Percentiles rank a stretch among this genome's conserved stretches.
Conservation (phyloP, 805 yeast genomes). For the Barnettozyma pratensis region DNA sequence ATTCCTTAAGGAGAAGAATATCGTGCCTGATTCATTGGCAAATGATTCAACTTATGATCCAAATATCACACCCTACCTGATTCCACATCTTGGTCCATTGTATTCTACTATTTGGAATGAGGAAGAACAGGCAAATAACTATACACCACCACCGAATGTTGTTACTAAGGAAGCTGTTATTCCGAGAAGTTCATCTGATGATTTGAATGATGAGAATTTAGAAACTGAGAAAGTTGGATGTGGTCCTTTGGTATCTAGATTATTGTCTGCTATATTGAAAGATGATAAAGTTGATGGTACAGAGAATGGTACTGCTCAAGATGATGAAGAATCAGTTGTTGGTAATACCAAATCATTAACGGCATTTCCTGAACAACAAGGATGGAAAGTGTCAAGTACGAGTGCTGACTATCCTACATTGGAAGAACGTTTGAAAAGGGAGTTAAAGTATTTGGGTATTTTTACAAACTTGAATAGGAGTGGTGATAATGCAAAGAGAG, state of each 20-base stretch:
- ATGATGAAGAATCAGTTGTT: slow-evolving; percentile 24
- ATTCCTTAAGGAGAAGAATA: slow-evolving; percentile 57
- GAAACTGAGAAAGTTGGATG: slow-evolving; percentile 76
- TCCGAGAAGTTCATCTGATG: slow-evolving; percentile 58
- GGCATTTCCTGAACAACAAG: slow-evolving; percentile 37
- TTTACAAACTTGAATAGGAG: slow-evolving; percentile 50
- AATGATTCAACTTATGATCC: slow-evolving; percentile 53
- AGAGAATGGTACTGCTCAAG: slow-evolving; percentile 20
- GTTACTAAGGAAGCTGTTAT: slow-evolving; percentile 34
- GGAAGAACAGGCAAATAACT: slow-evolving; percentile 56
- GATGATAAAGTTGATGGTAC: slow-evolving; percentile 25
- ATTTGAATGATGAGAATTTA: slow-evolving; percentile 52
- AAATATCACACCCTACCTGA: slow-evolving; percentile 62
- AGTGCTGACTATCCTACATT: slow-evolving; percentile 69
- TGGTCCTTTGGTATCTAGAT: slow-evolving; percentile 85
- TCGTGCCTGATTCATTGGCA: slow-evolving; percentile 44
- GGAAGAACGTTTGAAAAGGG: slow-evolving; percentile 85
- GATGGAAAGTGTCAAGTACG: slow-evolving; percentile 40
- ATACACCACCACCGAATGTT: slow-evolving; percentile 45
- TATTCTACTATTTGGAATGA: slow-evolving; percentile 85
- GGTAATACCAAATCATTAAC: slow-evolving; percentile 23
- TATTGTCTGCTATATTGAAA: slow-evolving; percentile 72
- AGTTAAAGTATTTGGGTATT: slow-evolving; percentile 85
- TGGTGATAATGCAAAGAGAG: slow-evolving; percentile 22
- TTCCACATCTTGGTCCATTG: slow-evolving; percentile 81